phyloP scores from a whole-genome alignment of 495 filamentous ascomycete genomes.

The Alectoria sarmentosa region DNA sequence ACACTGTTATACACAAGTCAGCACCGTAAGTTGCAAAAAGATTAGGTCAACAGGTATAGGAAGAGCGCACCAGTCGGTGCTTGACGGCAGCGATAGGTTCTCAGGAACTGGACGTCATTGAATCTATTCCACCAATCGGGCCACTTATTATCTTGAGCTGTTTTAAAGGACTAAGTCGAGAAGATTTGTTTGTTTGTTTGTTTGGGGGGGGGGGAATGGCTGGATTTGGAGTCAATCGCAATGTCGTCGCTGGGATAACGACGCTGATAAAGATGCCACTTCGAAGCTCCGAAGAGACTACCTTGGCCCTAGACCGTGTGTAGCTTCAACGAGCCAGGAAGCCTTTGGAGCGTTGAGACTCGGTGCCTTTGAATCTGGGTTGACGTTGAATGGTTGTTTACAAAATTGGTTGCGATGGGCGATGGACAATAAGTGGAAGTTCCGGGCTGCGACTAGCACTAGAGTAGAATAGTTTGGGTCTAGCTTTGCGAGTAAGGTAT shows the following conservation, averaged over 20 bases:
- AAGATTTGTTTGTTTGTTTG: constrained; percentile 10
- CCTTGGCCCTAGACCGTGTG: neutral
- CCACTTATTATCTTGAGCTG: neutral
- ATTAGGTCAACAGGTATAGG: neutral
- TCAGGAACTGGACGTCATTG: neutral
- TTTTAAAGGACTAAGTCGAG: neutral
- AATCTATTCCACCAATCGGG: neutral
- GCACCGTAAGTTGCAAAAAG: neutral
- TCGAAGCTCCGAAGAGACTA: neutral
- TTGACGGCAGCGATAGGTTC: neutral
- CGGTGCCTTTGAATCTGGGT: neutral
- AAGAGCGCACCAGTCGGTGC: neutral
- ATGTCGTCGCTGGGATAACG: neutral
- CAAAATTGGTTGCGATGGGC: constrained; percentile 6
- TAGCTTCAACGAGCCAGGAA: neutral
- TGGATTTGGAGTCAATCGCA: constrained; percentile 6
- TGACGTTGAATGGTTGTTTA: constrained; percentile 1
- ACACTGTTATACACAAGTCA: neutral
- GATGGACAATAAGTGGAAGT: too few species aligned
- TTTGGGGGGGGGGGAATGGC: neutral
- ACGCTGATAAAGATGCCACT: neutral
- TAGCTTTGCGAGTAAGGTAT: too few species aligned
- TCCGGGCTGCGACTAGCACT: too few species aligned
- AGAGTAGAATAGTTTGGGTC: too few species aligned
- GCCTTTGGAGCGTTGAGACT: neutral